A percentile compares a stretch with the other conserved stretches of the same genome.
These are phyloP conservation scores for Acanthamoeba healyi DNA, from an alignment of 208 protist species.

Conservation along the genomic window DNA sequence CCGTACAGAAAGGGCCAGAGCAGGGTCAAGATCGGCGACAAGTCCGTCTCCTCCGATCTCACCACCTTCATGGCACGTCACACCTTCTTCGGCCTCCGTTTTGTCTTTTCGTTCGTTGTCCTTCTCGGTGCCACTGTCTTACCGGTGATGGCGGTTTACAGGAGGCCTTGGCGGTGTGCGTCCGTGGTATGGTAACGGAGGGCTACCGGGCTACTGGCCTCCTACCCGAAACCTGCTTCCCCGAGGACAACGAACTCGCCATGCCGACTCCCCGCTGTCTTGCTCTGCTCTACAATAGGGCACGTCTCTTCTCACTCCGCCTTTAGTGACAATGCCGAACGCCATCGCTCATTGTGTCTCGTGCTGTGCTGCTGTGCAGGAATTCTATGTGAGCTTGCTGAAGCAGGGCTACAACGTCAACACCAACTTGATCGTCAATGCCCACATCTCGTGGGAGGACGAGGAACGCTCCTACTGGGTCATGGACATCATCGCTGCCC, in stretches of 20 bases:
- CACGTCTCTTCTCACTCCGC: not conserved
- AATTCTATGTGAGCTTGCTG: constrained; percentile 42
- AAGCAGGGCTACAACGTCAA: constrained; percentile 55
- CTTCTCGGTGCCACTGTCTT: not conserved
- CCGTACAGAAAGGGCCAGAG: not conserved
- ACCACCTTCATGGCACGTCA: constrained; percentile 17
- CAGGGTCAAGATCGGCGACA: constrained; percentile 28
- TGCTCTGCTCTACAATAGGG: constrained; percentile 6
- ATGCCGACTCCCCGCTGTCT: not conserved
- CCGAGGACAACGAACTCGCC: constrained; percentile 16
- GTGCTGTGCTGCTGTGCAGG: not conserved
- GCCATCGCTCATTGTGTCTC: not conserved
- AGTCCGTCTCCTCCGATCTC: not conserved
- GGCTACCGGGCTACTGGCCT: not conserved
- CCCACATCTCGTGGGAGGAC: constrained; percentile 51
- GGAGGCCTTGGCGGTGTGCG: not conserved
- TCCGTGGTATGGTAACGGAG: not conserved
- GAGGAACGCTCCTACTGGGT: constrained; percentile 59
- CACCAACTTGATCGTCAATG: constrained; percentile 4
- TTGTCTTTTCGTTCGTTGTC: not conserved
- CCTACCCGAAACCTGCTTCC: not conserved
- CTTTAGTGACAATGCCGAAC: no score
- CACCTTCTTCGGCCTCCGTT: not conserved
- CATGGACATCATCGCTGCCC: constrained; percentile 24
- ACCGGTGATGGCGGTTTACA: not conserved